A percentile compares a stretch with the other conserved stretches of the same genome.
These are phyloP conservation scores for Fonsecaea pedrosoi DNA, from an alignment of 2,329 filamentous ascomycete genomes.

Conservation along the genomic window DNA sequence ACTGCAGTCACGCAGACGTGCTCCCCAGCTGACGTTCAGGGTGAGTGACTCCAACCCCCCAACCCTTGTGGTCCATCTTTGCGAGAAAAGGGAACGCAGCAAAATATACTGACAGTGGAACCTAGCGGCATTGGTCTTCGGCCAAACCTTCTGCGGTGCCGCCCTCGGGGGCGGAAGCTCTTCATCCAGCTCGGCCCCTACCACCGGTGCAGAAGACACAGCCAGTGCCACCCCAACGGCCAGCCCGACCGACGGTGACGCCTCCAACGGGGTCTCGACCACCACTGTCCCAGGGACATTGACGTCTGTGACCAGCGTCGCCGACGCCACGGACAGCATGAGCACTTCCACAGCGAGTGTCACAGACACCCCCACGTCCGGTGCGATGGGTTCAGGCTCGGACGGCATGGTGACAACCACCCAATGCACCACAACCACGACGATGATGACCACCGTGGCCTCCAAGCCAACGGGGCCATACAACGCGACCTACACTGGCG, in stretches of 20 bases:
- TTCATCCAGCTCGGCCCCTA: background rate
- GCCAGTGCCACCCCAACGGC: background rate
- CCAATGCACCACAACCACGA: conserved; percentile 22
- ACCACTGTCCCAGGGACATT: conserved; percentile 29
- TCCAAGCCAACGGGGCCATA: conserved; percentile 2
- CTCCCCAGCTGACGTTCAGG: conserved; percentile 25
- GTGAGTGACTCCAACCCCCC: conserved; percentile 9
- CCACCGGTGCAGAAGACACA: background rate
- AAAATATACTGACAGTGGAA: conserved; percentile 3
- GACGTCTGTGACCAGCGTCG: conserved; percentile 27
- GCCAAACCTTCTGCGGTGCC: conserved; percentile 28
- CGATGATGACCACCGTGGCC: background rate
- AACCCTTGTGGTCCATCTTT: background rate
- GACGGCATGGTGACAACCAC: conserved; percentile 19
- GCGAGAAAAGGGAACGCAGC: background rate
- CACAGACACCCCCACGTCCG: background rate
- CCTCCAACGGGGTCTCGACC: conserved; percentile 11
- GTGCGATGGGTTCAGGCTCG: background rate
- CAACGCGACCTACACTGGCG: conserved; percentile 22
- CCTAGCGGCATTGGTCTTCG: conserved; percentile 27
- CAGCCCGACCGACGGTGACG: conserved; percentile 1
- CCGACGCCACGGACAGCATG: conserved; percentile 14
- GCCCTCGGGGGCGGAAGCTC: conserved; percentile 9
- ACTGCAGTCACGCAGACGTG: conserved; percentile 30
- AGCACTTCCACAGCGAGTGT: background rate